phyloP scores from a whole-genome alignment of 768 basidiomycete species.

The Brasilioporus rufonigricans region DNA sequence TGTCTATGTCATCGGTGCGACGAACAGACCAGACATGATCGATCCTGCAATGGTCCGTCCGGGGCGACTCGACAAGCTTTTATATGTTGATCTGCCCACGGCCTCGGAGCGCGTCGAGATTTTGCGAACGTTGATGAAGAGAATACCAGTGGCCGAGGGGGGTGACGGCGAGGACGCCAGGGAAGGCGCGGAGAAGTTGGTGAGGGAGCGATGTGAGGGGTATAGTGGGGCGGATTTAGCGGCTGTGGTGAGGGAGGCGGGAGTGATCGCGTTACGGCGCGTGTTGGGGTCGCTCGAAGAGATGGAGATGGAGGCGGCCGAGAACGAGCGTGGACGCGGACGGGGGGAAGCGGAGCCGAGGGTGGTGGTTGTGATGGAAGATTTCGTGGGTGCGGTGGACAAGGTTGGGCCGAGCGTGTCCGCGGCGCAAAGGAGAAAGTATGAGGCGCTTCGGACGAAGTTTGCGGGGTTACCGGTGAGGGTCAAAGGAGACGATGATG shows the following conservation, averaged over 20 bases:
- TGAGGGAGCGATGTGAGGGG: not conserved
- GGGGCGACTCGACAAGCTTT: slow-evolving; percentile 87
- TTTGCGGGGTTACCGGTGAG: not conserved
- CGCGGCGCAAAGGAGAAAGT: not conserved
- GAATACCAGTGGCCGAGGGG: not conserved
- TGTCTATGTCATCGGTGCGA: slow-evolving; percentile 93
- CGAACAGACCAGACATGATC: slow-evolving; percentile 95
- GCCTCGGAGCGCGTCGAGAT: slow-evolving; percentile 80
- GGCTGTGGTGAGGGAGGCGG: not conserved
- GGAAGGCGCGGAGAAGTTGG: not conserved
- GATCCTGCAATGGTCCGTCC: slow-evolving; percentile 99
- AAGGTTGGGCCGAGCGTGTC: not conserved
- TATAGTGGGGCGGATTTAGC: not conserved
- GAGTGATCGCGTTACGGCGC: not conserved
- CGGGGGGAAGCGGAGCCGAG: not conserved
- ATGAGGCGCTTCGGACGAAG: not conserved
- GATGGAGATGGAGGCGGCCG: not conserved
- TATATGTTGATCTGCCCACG: slow-evolving; percentile 87
- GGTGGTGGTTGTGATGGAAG: not conserved
- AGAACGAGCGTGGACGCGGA: not conserved
- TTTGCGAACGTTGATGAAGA: slow-evolving; percentile 28
- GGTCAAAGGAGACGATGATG: not conserved
- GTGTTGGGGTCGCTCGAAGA: not conserved
- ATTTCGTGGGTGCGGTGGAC: not conserved
- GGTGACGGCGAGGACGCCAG: not conserved